Conservation (phyloP, 2,329 filamentous ascomycete genomes). For the Aschersonia sp. region DNA sequence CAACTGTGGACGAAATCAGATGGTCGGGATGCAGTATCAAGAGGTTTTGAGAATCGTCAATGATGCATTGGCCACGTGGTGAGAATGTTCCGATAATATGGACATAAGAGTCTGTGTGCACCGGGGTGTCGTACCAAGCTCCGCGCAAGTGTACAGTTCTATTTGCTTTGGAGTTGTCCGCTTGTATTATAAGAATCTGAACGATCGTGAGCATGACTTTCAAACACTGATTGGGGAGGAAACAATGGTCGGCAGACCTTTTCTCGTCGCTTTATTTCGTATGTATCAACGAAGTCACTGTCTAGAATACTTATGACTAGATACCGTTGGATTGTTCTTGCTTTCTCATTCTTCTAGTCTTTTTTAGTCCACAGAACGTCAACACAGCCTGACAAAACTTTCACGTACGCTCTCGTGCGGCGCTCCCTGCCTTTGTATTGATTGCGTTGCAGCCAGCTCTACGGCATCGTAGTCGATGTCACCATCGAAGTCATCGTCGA, state of each 20-base stretch:
- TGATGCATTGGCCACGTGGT: slow-evolving; percentile 54
- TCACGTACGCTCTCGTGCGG: slow-evolving; percentile 22
- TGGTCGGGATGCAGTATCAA: slow-evolving; percentile 91
- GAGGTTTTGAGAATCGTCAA: slow-evolving; percentile 73
- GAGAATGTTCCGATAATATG: slow-evolving; percentile 77
- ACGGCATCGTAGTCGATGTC: slow-evolving; percentile 68
- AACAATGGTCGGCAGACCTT: slow-evolving; percentile 43
- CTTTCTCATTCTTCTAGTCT: slow-evolving; percentile 51
- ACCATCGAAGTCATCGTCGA: slow-evolving; percentile 42
- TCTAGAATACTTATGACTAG: slow-evolving; percentile 62
- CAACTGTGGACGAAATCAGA: slow-evolving; percentile 83
- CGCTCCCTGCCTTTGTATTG: slow-evolving; percentile 20
- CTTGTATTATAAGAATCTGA: slow-evolving; percentile 68
- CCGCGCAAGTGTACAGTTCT: slow-evolving; percentile 66
- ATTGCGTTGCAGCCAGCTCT: slow-evolving; percentile 60
- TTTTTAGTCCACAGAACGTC: slow-evolving; percentile 42
- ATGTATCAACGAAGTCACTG: slow-evolving; percentile 50
- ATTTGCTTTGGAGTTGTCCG: slow-evolving; percentile 53
- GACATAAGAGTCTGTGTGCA: slow-evolving; percentile 60
- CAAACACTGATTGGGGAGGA: not conserved
- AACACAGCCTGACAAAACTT: slow-evolving; percentile 7
- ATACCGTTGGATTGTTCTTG: slow-evolving; percentile 74
- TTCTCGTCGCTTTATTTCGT: slow-evolving; percentile 46
- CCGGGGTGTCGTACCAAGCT: slow-evolving; percentile 75
- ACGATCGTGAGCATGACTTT: slow-evolving; percentile 6